Evolutionary conservation across 768 basidiomycete genomes (phyloP).

Genomic region (Leccinum barrowsii): DNA sequence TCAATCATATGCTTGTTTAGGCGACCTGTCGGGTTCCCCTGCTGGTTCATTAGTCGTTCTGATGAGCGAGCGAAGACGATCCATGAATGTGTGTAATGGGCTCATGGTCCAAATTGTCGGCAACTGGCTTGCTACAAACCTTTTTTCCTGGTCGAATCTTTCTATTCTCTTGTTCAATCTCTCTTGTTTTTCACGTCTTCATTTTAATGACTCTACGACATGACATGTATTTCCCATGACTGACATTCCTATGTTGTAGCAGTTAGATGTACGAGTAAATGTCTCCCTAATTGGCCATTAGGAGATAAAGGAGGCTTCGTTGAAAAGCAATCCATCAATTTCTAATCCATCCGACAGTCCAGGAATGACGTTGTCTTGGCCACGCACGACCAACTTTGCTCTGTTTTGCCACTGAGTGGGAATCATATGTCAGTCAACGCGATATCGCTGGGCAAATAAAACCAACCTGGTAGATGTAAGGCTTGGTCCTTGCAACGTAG

Average conservation of each 20-base stretch:
- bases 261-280: constrained; percentile 12
- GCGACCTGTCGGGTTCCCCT: constrained; percentile 22
- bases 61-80: constrained; percentile 2
- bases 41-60: constrained; percentile 20
- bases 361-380: constrained; percentile 39
- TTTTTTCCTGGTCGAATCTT: not conserved
- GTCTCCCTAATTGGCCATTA: constrained; percentile 8
- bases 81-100: not conserved
- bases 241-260: constrained; percentile 1
- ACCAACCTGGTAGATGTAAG: constrained; percentile 88
- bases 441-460: not conserved
- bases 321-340: constrained; percentile 74
- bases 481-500: constrained; percentile 91
- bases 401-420: constrained; percentile 53
- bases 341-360: constrained; percentile 38
- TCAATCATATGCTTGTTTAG: constrained; percentile 1
- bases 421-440: not conserved
- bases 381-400: constrained; percentile 46
- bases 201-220: not conserved
- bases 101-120: no score
- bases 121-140: not conserved
- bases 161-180: not conserved
- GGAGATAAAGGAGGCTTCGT: constrained; percentile 90
- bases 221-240: not conserved
- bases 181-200: not conserved